These are phyloP conservation scores for Larix sibirica DNA, from an alignment of 83 land plant genomes.

Conservation along the genomic window DNA sequence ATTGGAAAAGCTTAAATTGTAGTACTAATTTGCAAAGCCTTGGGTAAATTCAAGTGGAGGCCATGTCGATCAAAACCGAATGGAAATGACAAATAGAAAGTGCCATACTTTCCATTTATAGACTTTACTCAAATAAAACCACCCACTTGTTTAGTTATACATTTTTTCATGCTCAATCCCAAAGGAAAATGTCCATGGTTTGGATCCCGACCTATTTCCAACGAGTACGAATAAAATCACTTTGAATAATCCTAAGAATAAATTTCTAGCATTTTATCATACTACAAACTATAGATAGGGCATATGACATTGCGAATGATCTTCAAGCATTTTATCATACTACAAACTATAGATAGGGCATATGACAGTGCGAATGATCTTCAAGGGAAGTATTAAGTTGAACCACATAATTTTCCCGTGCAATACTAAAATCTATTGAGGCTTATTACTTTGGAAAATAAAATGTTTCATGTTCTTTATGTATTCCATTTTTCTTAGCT, in stretches of 20 bases:
- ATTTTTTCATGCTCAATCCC: constrained; percentile 37
- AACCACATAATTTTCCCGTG: background rate
- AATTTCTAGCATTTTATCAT: constrained; percentile 24
- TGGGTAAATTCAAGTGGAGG: too few relatives aligned
- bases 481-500: background rate
- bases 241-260: constrained; percentile 26
- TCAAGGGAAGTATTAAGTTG: too few relatives aligned
- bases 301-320: too few relatives aligned
- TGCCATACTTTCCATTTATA: constrained; percentile 24
- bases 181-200: constrained; percentile 28
- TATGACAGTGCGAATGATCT: too few relatives aligned
- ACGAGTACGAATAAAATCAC: constrained; percentile 32
- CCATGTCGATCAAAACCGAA: too few relatives aligned
- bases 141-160: constrained; percentile 29
- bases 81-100: constrained; percentile 16
- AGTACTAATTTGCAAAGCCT: too few relatives aligned
- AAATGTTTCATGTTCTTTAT: background rate
- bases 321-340: background rate
- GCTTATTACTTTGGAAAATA: background rate
- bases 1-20: too few relatives aligned
- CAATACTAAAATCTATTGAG: background rate
- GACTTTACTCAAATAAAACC: constrained; percentile 35
- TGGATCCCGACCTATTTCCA: constrained; percentile 22
- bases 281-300: background rate
- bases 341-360: background rate